Percentiles rank a stretch among this genome's conserved stretches.
phyloP scores from a whole-genome alignment of 2,329 filamentous ascomycete genomes.

The Ophiostoma australiae region DNA sequence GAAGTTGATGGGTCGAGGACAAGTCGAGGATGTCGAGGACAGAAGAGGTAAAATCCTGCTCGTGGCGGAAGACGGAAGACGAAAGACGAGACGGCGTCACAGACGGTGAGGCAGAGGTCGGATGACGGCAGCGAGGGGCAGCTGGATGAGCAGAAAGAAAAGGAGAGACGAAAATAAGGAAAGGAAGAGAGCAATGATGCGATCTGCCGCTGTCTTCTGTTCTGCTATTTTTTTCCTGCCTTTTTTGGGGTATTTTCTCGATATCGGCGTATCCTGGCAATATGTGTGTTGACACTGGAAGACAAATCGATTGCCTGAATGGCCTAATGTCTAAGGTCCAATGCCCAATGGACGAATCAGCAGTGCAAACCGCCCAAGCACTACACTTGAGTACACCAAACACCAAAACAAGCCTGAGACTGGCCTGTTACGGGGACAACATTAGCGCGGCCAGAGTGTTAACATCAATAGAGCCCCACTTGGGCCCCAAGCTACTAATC shows the following conservation, averaged over 20 bases:
- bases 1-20: background rate
- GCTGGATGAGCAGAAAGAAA: background rate
- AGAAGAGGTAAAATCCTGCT: background rate
- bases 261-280: background rate
- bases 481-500: background rate
- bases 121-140: background rate
- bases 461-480: background rate
- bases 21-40: background rate
- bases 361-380: background rate
- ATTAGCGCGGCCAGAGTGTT: slow-evolving; percentile 23
- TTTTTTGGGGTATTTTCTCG: background rate
- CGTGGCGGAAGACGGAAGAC: background rate
- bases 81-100: background rate
- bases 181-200: background rate
- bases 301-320: background rate
- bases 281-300: slow-evolving; percentile 9
- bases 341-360: slow-evolving; percentile 1
- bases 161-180: background rate
- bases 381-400: slow-evolving; percentile 1
- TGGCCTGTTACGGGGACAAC: slow-evolving; percentile 28
- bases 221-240: background rate
- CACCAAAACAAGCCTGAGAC: slow-evolving; percentile 14
- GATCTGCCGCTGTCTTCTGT: background rate
- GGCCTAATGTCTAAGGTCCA: background rate
- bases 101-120: slow-evolving; percentile 1